Evolutionary conservation across 2,329 filamentous ascomycete genomes (phyloP).

Genomic region (Madurella fahalii): DNA sequence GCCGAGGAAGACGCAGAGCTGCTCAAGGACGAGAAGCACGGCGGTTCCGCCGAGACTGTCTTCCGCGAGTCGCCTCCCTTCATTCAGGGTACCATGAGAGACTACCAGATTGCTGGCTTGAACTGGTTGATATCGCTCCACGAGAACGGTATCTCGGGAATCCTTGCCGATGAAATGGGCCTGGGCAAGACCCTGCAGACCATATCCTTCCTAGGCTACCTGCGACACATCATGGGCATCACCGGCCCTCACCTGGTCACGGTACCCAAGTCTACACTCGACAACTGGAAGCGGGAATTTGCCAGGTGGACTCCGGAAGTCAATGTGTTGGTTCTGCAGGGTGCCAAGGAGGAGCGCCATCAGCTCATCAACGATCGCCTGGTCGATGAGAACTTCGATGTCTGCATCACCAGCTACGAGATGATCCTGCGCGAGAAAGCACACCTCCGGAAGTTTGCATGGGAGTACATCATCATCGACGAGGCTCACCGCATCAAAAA

Average conservation of each 20-base stretch:
- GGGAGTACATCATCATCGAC: constrained; percentile 99
- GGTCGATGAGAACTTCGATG: constrained; percentile 93
- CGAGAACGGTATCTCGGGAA: constrained; percentile 97
- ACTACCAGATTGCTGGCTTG: constrained; percentile 91
- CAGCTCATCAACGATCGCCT: constrained; percentile 84
- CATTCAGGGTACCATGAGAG: constrained; percentile 84
- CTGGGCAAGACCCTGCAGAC: constrained; percentile 96
- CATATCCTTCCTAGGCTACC: constrained; percentile 91
- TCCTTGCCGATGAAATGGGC: constrained; percentile 97
- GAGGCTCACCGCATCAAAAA: constrained; percentile 99
- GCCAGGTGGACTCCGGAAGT: constrained; percentile 92
- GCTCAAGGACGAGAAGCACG: constrained; percentile 81
- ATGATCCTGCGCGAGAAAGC: constrained; percentile 96
- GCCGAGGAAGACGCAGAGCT: constrained; percentile 95
- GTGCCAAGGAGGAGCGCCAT: constrained; percentile 89
- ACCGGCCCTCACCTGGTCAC: constrained; percentile 86
- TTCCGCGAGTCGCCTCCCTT: constrained; percentile 94
- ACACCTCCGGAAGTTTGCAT: constrained; percentile 94
- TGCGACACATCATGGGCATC: constrained; percentile 85
- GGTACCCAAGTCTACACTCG: constrained; percentile 94
- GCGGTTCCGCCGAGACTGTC: constrained; percentile 78
- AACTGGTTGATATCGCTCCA: constrained; percentile 98
- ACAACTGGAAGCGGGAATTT: constrained; percentile 98
- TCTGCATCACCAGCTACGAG: constrained; percentile 97
- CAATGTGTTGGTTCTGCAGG: constrained; percentile 88